Evolutionary conservation across 2,329 filamentous ascomycete species (phyloP), one percentile per base, ranked within the genome.

Genomic region (Trichoderma arundinaceum): DNA sequence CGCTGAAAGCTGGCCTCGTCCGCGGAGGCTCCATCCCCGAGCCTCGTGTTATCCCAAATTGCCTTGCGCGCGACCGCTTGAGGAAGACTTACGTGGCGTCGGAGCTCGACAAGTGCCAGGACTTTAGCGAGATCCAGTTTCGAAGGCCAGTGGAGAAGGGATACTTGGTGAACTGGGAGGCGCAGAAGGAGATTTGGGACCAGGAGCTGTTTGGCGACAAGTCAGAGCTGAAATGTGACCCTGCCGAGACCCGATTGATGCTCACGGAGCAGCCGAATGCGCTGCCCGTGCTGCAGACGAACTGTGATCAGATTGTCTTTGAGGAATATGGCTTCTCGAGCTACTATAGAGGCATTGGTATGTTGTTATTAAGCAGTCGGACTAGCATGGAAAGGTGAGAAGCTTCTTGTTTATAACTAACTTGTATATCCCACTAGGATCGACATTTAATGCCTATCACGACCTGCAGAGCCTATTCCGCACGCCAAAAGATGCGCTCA

Each of bases 231-330:
- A 85, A 82, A 72, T 92, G 90, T 76, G 89, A 96, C 71, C 92
- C 94, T 0, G 81, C 84, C 61, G 89, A 94, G 64, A 95, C 92
- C n/a, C 90, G 92, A 54, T 79, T 99, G 65, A 80, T 99, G 4
- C 84, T 98, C 58, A 88, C 91, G 1, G 95, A 99, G 77, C 90
- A 92, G 52, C 90, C 93, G 4, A 97, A 96, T 77, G 88, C 90
- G 4, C 84, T 96, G 64, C 88, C 90, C 0, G 88, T 88, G 12
- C 79, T 99, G 69, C 93, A 97, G 77, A 87, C 89, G 44, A 95
- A 97, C 75, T 93, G 92, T 71, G 95, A 99, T 74, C 94, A 99
- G 80, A 92, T 99, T 74, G 87, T 98, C 1, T 98, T 99, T 81
- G 95, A 99, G 75, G 94, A 98, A 75, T 99, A 95, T 80, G 92